Conservation (phyloP, 768 basidiomycete genomes). For the Auriculariales sp. region DNA sequence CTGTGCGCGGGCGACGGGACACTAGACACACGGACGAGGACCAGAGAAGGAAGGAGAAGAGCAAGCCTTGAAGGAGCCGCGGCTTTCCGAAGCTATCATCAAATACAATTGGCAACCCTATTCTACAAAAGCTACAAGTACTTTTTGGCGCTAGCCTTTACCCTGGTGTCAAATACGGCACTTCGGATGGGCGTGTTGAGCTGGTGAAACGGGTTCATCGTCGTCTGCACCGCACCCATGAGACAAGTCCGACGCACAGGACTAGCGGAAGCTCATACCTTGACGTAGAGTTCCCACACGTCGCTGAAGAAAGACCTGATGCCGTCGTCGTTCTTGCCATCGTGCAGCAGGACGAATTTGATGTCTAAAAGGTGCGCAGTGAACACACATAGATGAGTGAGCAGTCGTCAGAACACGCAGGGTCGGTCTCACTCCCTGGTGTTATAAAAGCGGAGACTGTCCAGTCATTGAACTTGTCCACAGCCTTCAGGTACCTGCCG, state of each 20-base stretch:
- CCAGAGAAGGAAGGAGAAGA: background rate
- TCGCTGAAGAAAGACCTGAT: slow-evolving; percentile 87
- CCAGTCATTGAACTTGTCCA: slow-evolving; percentile 99
- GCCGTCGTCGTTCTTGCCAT: slow-evolving; percentile 93
- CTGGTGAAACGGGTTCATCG: slow-evolving; percentile 92
- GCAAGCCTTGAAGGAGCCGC: background rate
- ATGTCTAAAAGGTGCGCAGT: slow-evolving; percentile 45
- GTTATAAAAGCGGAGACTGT: slow-evolving; percentile 93
- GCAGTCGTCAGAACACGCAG: slow-evolving; percentile 1
- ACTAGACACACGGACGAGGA: no score
- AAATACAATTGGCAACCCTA: background rate
- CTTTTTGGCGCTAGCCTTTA: slow-evolving; percentile 78
- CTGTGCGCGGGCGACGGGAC: no score
- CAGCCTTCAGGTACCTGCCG: slow-evolving; percentile 79
- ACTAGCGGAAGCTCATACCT: slow-evolving; percentile 40
- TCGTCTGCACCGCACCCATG: slow-evolving; percentile 36
- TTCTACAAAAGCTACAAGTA: slow-evolving; percentile 33
- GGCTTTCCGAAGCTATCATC: background rate
- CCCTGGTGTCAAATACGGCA: slow-evolving; percentile 64
- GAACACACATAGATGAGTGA: background rate
- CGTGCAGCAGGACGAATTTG: slow-evolving; percentile 90
- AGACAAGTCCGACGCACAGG: background rate
- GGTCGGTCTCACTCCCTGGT: slow-evolving; percentile 70
- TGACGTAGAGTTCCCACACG: slow-evolving; percentile 94
- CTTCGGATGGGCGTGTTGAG: slow-evolving; percentile 76